These are phyloP conservation scores for Quercus dentata DNA, from an alignment of 306 rosid genomes.

Conservation along the genomic window DNA sequence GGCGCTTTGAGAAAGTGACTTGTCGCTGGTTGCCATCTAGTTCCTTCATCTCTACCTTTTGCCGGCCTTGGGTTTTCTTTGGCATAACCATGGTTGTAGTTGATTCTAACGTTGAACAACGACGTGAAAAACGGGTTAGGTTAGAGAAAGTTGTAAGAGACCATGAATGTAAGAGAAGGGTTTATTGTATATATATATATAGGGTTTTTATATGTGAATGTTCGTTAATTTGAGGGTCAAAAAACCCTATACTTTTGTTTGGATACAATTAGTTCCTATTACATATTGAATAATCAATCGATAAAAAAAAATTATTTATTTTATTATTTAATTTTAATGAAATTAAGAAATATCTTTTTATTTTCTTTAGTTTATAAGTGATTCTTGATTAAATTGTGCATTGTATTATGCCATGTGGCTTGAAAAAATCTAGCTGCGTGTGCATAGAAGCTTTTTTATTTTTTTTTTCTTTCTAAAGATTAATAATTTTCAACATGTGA, in stretches of 20 bases:
- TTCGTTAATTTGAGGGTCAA: neutral
- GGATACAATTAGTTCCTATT: too few relatives aligned
- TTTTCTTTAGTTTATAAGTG: too few relatives aligned
- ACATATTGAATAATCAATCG: too few relatives aligned
- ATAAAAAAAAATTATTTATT: too few relatives aligned
- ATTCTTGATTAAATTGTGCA: accelerated
- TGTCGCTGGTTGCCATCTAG: slow-evolving; percentile 39
- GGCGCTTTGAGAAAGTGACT: slow-evolving; percentile 52
- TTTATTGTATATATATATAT: neutral
- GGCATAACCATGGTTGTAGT: slow-evolving; percentile 3
- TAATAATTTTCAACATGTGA: too few relatives aligned
- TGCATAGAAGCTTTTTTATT: too few relatives aligned
- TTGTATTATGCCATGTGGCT: too few relatives aligned
- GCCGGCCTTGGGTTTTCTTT: slow-evolving; percentile 37
- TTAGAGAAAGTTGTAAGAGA: neutral
- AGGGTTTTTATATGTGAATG: neutral
- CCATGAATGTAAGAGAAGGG: neutral
- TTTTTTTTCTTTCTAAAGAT: too few relatives aligned
- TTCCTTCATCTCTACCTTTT: slow-evolving; percentile 53
- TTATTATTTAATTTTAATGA: too few relatives aligned
- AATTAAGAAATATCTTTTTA: too few relatives aligned
- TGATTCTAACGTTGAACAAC: neutral
- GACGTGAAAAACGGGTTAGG: too few relatives aligned
- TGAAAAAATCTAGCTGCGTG: accelerated
- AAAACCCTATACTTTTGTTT: neutral